These are phyloP conservation scores for Claviceps capensis DNA, from an alignment of 2,329 filamentous ascomycete species.

Conservation along the genomic window DNA sequence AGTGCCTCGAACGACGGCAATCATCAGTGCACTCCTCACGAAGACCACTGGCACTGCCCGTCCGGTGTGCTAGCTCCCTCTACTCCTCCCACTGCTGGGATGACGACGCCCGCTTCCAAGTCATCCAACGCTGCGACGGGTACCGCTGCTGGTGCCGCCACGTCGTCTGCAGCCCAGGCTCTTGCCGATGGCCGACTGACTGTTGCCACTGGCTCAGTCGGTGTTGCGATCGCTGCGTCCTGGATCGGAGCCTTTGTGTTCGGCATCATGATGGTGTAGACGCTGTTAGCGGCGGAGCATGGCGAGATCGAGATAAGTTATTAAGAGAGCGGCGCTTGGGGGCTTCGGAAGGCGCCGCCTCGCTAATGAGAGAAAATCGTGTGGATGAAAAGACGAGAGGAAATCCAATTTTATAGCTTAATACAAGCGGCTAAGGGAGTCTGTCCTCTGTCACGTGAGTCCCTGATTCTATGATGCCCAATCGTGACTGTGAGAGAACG, in stretches of 20 bases:
- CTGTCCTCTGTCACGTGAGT: no score
- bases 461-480: no score
- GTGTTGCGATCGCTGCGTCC: conserved; percentile 4
- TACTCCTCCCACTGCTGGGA: not conserved
- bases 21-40: conserved; percentile 6
- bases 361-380: no score
- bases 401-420: no score
- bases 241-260: conserved; percentile 7
- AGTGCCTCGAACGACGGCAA: not conserved
- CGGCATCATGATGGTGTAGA: not conserved
- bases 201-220: conserved; percentile 1
- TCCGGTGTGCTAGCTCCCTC: conserved; percentile 8
- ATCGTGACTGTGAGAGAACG: no score
- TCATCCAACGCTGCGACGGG: not conserved
- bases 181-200: not conserved
- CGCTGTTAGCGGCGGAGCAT: not conserved
- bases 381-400: no score
- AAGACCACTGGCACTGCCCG: conserved; percentile 9
- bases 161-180: not conserved
- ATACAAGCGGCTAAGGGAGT: no score
- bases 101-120: not conserved
- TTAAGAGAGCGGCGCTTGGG: no score
- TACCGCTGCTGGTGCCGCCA: not conserved
- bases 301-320: not conserved
- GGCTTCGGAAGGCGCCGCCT: no score